Base-by-base conservation (phyloP, 1,139 yeast genomes). In the Blastobotrys persicus region DNA sequence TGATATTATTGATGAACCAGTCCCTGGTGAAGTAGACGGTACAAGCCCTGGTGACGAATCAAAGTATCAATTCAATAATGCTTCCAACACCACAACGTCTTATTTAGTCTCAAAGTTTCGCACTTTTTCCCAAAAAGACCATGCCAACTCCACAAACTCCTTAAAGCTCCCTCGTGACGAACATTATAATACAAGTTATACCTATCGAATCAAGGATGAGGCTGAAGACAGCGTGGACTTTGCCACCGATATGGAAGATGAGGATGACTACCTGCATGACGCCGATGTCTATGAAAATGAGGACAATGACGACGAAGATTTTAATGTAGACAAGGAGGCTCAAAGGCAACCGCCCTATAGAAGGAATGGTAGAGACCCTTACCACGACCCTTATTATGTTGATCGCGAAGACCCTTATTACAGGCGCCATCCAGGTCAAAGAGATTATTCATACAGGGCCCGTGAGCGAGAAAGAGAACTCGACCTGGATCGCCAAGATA, bases 211-310 rank as follows among this genome's bases (percentile, higher is more conserved):
- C 5, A 23, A 23, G 28, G 9, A 5, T 6, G 28, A 23, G 28
- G 28, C 5, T 23, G 28, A 23, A 23, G 28, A 9, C 11, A n/a
- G 17, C 13, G 50, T 44, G 5, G 50, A 43, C 28, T 23, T 23
- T 16, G 47, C 40, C 23, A 45, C 39, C n/a, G 45, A 45, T 14
- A 9, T 41, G 12, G 50, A 43, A 9, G 43, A 41, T 9, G 45
- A 42, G 16, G 39, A 42, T 9, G 45, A 35, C 12, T 34, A 33
- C 13, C 41, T 35, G 2, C 12, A 20, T 31, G 38, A 31, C 19
- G 33, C 18, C 26, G 44, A 42, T 18, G 13, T 41, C 11, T 42
- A 35, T 13, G 46, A 42, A 19, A 33, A 44, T 3, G 38, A 47
- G 16, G 45, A 39, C 14, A 20, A 38, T 20, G 34, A 40, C 18